These are phyloP conservation scores for Fusarium lateritium DNA, from an alignment of 2,329 filamentous ascomycete species.

Conservation along the genomic window DNA sequence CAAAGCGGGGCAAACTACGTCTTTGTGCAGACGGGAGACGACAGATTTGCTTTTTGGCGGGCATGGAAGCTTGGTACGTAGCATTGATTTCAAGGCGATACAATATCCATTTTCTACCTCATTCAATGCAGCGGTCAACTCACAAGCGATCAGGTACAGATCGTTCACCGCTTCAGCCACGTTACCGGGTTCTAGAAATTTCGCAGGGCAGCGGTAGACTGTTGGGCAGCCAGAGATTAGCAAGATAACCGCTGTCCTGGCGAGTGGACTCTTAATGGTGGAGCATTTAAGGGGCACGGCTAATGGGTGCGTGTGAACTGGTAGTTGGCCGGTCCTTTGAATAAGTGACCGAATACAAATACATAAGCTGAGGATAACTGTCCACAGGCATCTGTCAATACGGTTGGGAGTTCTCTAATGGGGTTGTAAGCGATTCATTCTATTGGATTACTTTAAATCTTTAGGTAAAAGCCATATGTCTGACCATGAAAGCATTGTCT, in stretches of 20 bases:
- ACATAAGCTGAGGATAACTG: neutral
- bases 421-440: neutral
- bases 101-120: neutral
- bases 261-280: conserved; percentile 31
- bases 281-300: conserved; percentile 19
- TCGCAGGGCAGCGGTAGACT: conserved; percentile 29
- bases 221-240: conserved; percentile 42
- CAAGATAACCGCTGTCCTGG: conserved; percentile 22
- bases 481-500: conserved; percentile 14
- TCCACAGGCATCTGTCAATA: neutral
- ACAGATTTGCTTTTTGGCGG: conserved; percentile 27
- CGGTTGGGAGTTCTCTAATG: neutral
- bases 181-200: conserved; percentile 37
- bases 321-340: neutral
- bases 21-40: conserved; percentile 27
- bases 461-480: neutral
- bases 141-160: conserved; percentile 8
- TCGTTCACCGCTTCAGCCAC: conserved; percentile 40
- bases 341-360: neutral
- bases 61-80: conserved; percentile 8
- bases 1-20: conserved; percentile 39
- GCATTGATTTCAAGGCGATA: conserved; percentile 14
- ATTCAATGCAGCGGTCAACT: conserved; percentile 30
- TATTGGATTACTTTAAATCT: neutral
- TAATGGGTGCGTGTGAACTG: conserved; percentile 1